A percentile compares a stretch with the other conserved stretches of the same genome.
Evolutionary conservation across 345 rosid species (phyloP).

Genomic region (Sonneratia caseolaris): DNA sequence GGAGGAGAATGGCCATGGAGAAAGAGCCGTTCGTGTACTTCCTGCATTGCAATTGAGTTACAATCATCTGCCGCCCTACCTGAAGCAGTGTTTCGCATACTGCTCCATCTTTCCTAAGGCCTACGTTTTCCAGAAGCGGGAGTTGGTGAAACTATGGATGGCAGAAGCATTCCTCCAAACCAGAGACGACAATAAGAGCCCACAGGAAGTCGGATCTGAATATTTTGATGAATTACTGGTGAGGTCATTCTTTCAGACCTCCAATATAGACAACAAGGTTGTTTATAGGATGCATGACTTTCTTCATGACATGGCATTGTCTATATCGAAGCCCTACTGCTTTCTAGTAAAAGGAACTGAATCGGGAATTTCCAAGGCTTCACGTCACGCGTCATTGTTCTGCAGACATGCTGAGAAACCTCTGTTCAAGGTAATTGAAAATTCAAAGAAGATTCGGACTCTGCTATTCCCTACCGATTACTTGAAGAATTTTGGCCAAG

Average conservation of each 20-base stretch:
- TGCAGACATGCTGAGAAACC: conserved; percentile 15
- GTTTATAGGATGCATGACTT: conserved; percentile 25
- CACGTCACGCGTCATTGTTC: not conserved
- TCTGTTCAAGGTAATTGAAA: not conserved
- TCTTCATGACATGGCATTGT: conserved; percentile 21
- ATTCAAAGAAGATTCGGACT: conserved; percentile 19
- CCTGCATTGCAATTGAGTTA: conserved; percentile 21
- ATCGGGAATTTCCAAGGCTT: not conserved
- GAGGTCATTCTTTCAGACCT: conserved; percentile 24
- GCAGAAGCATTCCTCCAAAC: not conserved
- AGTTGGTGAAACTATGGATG: conserved; percentile 12
- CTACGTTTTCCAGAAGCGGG: conserved; percentile 10
- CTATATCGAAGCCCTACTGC: conserved; percentile 13
- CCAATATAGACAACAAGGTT: conserved; percentile 1
- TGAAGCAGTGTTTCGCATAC: conserved; percentile 13
- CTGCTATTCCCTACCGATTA: conserved; percentile 10
- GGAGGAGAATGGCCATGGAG: not conserved
- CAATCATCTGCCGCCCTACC: conserved; percentile 11
- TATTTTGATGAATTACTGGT: conserved; percentile 16
- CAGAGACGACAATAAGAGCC: not conserved
- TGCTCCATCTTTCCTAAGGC: conserved; percentile 25
- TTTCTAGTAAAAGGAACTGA: conserved; percentile 11
- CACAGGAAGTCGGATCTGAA: conserved; percentile 13
- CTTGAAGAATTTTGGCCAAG: conserved; percentile 14
- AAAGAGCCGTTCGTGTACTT: not conserved